A percentile compares a stretch with the other conserved stretches of the same genome.
phyloP scores from a whole-genome alignment of 164 flowering plant species.

The Pachysandra terminalis region DNA sequence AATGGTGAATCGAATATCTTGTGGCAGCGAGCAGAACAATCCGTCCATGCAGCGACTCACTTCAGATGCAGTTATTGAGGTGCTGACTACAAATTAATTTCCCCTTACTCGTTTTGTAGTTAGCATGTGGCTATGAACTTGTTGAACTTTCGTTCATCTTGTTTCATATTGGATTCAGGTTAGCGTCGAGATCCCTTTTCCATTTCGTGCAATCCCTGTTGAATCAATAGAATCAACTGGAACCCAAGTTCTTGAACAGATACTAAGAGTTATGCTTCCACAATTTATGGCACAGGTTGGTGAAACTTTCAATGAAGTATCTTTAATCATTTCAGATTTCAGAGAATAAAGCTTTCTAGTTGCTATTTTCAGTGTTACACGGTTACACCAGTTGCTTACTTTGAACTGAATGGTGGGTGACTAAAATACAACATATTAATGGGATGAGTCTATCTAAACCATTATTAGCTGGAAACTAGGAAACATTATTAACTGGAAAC shows the following conservation, averaged over 20 bases:
- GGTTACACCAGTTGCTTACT: not conserved
- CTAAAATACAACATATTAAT: too few relatives aligned
- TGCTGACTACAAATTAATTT: conserved; percentile 30
- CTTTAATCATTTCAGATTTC: too few relatives aligned
- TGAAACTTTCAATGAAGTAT: too few relatives aligned
- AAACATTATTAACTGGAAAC: too few relatives aligned
- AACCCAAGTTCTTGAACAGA: conserved; percentile 76
- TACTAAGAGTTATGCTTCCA: conserved; percentile 80
- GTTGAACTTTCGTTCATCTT: not conserved
- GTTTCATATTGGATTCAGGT: conserved; percentile 41
- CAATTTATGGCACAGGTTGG: conserved; percentile 86
- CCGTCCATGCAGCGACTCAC: conserved; percentile 56
- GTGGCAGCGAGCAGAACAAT: conserved; percentile 31
- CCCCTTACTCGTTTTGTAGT: not conserved
- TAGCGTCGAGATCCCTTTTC: conserved; percentile 73
- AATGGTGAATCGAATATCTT: conserved; percentile 85
- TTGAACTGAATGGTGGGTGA: too few relatives aligned
- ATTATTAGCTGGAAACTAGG: too few relatives aligned
- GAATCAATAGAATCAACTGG: conserved; percentile 79
- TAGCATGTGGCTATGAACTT: not conserved
- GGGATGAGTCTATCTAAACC: too few relatives aligned
- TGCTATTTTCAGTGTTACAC: not conserved
- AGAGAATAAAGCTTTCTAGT: not conserved
- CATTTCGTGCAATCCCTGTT: conserved; percentile 70
- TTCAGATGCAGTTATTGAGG: conserved; percentile 88